These are phyloP conservation scores for Solanum ahanhuiri DNA, from an alignment of 257 asterid genomes.

Conservation along the genomic window DNA sequence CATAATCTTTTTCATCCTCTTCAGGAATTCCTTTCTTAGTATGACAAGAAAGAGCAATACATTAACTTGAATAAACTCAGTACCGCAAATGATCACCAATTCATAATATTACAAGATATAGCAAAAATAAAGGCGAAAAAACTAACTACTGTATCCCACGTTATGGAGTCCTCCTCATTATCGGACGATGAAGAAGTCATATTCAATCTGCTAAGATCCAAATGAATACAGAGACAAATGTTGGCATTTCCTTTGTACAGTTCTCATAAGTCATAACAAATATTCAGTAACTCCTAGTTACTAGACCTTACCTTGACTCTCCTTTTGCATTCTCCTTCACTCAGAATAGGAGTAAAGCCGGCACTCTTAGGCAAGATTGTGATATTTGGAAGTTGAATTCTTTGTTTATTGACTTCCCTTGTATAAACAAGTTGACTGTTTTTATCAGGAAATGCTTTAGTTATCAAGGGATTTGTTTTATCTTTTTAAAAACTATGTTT, in stretches of 20 bases:
- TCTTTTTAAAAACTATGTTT: too few relatives aligned
- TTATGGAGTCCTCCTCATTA: conserved; percentile 26
- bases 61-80: neutral
- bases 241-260: neutral
- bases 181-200: conserved; percentile 12
- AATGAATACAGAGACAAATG: neutral
- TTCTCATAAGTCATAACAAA: neutral
- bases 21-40: conserved; percentile 39
- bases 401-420: too few relatives aligned
- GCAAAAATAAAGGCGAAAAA: neutral
- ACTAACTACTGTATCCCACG: conserved; percentile 43
- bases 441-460: too few relatives aligned
- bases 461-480: too few relatives aligned
- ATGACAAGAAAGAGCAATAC: neutral
- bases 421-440: too few relatives aligned
- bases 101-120: neutral
- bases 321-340: conserved; percentile 18
- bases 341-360: conserved; percentile 47
- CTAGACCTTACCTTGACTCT: conserved; percentile 22
- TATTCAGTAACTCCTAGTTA: neutral
- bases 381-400: too few relatives aligned
- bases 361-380: conserved; percentile 65
- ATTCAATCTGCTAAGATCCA: conserved; percentile 29
- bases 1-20: conserved; percentile 31
- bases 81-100: neutral